Evolutionary conservation across 2,329 filamentous ascomycete genomes (phyloP), one percentile per base, ranked within the genome.

Genomic region (Sporothrix brunneoviolacea): DNA sequence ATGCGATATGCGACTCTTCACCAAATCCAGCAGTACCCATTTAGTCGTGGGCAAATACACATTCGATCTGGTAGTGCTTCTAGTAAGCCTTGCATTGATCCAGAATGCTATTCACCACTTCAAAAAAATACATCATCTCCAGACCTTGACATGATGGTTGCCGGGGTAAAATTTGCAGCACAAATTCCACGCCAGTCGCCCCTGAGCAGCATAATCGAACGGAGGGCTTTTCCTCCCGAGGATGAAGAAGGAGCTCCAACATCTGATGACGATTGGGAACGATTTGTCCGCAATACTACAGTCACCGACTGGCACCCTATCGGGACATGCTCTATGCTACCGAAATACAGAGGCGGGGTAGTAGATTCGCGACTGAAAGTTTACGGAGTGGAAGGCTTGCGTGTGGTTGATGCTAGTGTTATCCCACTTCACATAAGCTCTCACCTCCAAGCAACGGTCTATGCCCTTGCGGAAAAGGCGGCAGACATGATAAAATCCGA

Each of bases 391-490:
- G 68, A 67, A 19, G 15, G 27, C 12, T 60, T 77, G 19, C 63
- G 73, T 4, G 67, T 76, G 1, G 67, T 69, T 6, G 74, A 77
- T 59, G 72, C 73, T 0, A 71, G 68, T 7, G 58, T 74, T 6
- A 68, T 76, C 51, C 73, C 73, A 16, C 61, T 75, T 66, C 71
- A 63, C 65, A 69, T 50, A 63, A 72, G 60, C 67, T 71, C 56
- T 8, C 66, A 74, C 8, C 69, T 75, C 33, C 73, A 77, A 57
- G 72, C 72, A 51, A 69, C 70, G 0, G 73, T 77, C 3, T 78
- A 78, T 58, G 74, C 72, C 9, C 27, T 48, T 10, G 45, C 36
- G 1, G 45, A 40, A 19, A 36, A 37, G 47, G 40, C 38, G 12
- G 47, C 47, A 3, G 47, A 49, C 33, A 3, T 41, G n/a, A 42